Evolutionary conservation across 2,329 filamentous ascomycete species (phyloP), one percentile per base, ranked within the genome.

Genomic region (Neonectria faginata): DNA sequence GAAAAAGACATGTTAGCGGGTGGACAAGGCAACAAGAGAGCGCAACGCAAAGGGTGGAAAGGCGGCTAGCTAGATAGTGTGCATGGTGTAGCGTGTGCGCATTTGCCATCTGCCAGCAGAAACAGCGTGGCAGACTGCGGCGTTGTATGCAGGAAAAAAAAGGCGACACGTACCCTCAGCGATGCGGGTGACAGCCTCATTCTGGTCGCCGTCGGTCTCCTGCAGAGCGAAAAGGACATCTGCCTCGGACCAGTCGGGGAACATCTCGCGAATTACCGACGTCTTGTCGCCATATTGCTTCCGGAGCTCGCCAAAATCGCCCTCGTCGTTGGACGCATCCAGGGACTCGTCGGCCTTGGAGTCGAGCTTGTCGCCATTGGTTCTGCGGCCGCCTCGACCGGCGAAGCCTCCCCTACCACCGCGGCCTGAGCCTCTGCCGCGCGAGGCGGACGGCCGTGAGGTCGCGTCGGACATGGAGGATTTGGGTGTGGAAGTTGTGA

Each of bases 241-340:
- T 79, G 94, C 93, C 76, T 97, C 93, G 73, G 94, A 95, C 96
- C 95, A 98, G 80, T 94, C 91, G 65, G 93, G 89, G 84, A 97
- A 97, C 83, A 98, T 90, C 80, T 97, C 94, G 83, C 93, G 94
- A 79, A 99, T 89, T 75, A 91, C 89, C 67, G 85, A 85, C 74
- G 97, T 88, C 83, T 95, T 92, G 76, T 84, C 84, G 75, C 91
- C 88, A 78, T 97, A 96, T 79, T 92, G 90, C 85, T 93, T 94
- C 88, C 97, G 97, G 78, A 98, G 89, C 82, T 97, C 89, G 77
- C 91, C 92, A 71, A 98, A 87, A 81, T 97, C 94, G 79, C 93
- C 92, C 79, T 97, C 91, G 76, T 98, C 94, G 86, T 91, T 87
- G 71, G 87, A 83, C 69, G 88, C 81, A 76, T 84, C 79, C 72